phyloP scores from a whole-genome alignment of 1,139 yeast genomes.

The Debaryomyces subglobosus region DNA sequence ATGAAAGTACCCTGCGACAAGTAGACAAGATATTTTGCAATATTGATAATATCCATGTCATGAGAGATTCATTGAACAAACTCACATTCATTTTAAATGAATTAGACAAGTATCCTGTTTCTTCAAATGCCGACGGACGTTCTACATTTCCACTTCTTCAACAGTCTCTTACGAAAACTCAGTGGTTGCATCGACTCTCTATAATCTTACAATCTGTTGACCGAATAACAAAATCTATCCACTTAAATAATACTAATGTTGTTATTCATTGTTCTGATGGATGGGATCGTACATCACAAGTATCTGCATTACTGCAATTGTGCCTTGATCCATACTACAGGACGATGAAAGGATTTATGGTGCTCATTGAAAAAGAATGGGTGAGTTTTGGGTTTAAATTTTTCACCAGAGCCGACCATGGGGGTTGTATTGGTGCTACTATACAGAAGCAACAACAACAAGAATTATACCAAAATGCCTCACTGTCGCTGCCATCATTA shows the following conservation, averaged over 20 bases:
- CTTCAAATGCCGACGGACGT: slow-evolving; percentile 31
- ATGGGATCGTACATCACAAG: slow-evolving; percentile 96
- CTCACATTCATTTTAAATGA: slow-evolving; percentile 66
- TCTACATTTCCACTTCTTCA: slow-evolving; percentile 40
- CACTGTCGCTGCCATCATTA: slow-evolving; percentile 1
- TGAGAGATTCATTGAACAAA: slow-evolving; percentile 79
- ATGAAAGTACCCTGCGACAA: slow-evolving; percentile 18
- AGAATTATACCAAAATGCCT: background rate
- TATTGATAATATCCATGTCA: slow-evolving; percentile 92
- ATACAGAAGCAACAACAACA: slow-evolving; percentile 19
- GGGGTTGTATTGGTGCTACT: slow-evolving; percentile 50
- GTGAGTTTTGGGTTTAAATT: slow-evolving; percentile 91
- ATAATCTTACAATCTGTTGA: slow-evolving; percentile 77
- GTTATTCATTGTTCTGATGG: slow-evolving; percentile 96
- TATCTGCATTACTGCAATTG: slow-evolving; percentile 79
- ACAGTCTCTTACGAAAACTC: slow-evolving; percentile 60
- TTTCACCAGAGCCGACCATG: slow-evolving; percentile 80
- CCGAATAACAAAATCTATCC: slow-evolving; percentile 75
- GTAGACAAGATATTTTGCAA: slow-evolving; percentile 77
- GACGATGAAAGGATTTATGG: slow-evolving; percentile 84
- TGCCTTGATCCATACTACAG: slow-evolving; percentile 91
- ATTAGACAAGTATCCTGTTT: slow-evolving; percentile 57
- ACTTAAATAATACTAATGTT: slow-evolving; percentile 79
- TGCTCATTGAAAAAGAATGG: slow-evolving; percentile 93
- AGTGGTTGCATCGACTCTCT: slow-evolving; percentile 78